phyloP scores from a whole-genome alignment of 495 filamentous ascomycete species.

The Penicillium dipodomyicola region DNA sequence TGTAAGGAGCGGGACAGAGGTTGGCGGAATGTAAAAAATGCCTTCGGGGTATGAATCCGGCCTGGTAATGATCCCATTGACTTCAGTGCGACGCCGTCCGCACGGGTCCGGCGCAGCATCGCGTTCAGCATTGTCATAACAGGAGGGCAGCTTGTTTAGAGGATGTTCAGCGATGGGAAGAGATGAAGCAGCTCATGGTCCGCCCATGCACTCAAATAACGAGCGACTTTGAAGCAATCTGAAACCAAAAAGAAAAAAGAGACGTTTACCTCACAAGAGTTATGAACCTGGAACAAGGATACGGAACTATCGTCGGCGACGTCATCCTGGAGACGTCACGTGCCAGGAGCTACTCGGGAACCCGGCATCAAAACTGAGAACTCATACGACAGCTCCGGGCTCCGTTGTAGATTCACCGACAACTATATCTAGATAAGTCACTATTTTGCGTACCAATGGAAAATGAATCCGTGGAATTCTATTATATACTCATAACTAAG shows the following conservation, averaged over 20 bases:
- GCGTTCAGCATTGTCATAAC: constrained; percentile 35
- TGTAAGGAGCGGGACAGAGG: constrained; percentile 26
- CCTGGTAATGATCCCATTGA: constrained; percentile 31
- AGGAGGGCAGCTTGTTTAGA: constrained; percentile 12
- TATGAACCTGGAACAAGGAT: constrained; percentile 1
- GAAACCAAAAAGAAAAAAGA: neutral
- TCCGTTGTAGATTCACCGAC: constrained; percentile 8
- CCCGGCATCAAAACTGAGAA: constrained; percentile 16
- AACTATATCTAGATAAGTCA: constrained; percentile 8
- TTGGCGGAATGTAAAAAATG: constrained; percentile 9
- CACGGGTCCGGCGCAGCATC: constrained; percentile 38
- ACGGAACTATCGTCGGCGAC: constrained; percentile 9
- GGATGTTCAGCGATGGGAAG: constrained; percentile 20
- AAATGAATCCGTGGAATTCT: constrained; percentile 13
- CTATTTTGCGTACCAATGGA: neutral
- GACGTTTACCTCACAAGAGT: neutral
- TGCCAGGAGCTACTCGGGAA: constrained; percentile 13
- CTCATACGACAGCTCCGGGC: constrained; percentile 6
- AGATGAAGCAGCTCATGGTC: constrained; percentile 17
- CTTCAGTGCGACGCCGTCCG: constrained; percentile 32
- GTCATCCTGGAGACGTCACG: constrained; percentile 25
- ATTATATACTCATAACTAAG: constrained; percentile 27
- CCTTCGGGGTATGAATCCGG: constrained; percentile 22
- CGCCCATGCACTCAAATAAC: constrained; percentile 7
- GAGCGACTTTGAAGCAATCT: constrained; percentile 4